phyloP scores from a whole-genome alignment of 2,329 filamentous ascomycete genomes.

The Hymenoscyphus salicellus region DNA sequence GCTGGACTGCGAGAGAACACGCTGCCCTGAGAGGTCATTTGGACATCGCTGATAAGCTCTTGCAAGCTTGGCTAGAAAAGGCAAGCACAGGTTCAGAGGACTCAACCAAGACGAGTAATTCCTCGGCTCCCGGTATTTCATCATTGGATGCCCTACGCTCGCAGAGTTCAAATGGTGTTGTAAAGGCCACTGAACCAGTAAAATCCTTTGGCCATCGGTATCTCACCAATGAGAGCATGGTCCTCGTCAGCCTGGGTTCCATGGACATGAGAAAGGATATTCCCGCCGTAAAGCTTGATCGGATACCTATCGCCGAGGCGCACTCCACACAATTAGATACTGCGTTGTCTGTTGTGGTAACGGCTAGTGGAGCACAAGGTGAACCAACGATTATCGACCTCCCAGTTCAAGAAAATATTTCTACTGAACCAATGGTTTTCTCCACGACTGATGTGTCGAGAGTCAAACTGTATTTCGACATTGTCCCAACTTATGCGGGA shows the following conservation, averaged over 20 bases:
- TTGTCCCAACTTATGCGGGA: constrained; percentile 92
- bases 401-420: constrained; percentile 88
- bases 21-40: constrained; percentile 87
- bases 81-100: constrained; percentile 35
- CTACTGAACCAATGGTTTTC: constrained; percentile 90
- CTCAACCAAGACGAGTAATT: constrained; percentile 29
- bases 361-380: constrained; percentile 77
- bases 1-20: constrained; percentile 93
- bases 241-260: constrained; percentile 87
- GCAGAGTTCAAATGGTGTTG: constrained; percentile 39
- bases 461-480: constrained; percentile 89
- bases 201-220: constrained; percentile 97
- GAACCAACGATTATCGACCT: constrained; percentile 88
- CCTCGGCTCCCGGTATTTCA: constrained; percentile 50
- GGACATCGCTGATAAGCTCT: constrained; percentile 69
- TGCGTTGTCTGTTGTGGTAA: constrained; percentile 85
- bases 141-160: constrained; percentile 62
- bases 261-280: constrained; percentile 87
- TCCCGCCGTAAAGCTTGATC: constrained; percentile 80
- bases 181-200: constrained; percentile 68
- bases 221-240: constrained; percentile 80
- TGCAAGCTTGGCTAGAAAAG: constrained; percentile 37
- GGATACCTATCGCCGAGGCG: constrained; percentile 80
- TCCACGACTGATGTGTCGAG: constrained; percentile 72
- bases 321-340: constrained; percentile 94